Conservation (phyloP, 1,284 basidiomycete species). For the Agaricales sp. region DNA sequence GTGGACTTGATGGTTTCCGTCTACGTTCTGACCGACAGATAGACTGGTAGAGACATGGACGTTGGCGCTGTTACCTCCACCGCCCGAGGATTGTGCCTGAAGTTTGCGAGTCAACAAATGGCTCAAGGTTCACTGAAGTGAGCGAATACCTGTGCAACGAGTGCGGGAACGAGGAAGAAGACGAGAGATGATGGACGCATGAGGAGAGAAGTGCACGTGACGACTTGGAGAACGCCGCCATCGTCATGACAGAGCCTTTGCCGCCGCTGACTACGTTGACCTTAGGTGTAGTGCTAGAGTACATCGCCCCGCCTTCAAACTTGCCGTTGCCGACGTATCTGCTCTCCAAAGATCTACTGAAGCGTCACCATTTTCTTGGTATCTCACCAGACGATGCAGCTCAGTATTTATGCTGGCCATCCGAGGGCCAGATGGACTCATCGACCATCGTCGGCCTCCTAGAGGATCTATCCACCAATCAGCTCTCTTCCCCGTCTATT, state of each 20-base stretch:
- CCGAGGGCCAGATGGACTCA: constrained; percentile 24
- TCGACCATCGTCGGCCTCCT: constrained; percentile 37
- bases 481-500: constrained; percentile 20
- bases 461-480: constrained; percentile 26
- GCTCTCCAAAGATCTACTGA: constrained; percentile 44
- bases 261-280: constrained; percentile 26
- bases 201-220: constrained; percentile 8
- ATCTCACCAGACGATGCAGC: constrained; percentile 37
- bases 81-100: too few relatives aligned
- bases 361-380: constrained; percentile 57
- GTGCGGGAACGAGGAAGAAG: constrained; percentile 20
- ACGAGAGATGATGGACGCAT: constrained; percentile 14
- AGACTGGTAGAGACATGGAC: constrained; percentile 22
- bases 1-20: constrained; percentile 24
- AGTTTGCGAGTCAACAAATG: constrained; percentile 13
- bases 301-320: constrained; percentile 43
- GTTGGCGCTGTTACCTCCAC: constrained; percentile 11
- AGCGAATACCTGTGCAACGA: constrained; percentile 21
- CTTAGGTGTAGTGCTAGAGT: constrained; percentile 41
- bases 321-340: constrained; percentile 50
- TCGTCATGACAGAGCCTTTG: constrained; percentile 12
- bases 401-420: constrained; percentile 63
- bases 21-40: constrained; percentile 23
- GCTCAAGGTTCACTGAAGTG: constrained; percentile 14
- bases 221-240: neutral